A percentile compares a stretch with the other conserved stretches of the same genome.
Evolutionary conservation across 192 early-diverging fungal species (phyloP).

Genomic region (Backusella tarrabulga): DNA sequence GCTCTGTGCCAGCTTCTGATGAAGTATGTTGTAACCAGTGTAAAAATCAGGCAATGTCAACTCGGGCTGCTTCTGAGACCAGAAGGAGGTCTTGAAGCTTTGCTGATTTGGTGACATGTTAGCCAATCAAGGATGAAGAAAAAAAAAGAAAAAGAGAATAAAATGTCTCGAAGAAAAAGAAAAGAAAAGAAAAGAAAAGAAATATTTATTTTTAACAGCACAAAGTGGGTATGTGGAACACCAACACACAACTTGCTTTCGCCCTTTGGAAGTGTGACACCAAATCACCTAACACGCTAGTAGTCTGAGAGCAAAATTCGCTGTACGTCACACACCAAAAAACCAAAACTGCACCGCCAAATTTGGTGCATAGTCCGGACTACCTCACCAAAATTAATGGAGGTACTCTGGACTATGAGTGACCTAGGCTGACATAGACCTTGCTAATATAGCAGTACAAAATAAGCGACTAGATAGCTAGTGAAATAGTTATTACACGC

Average conservation of each 20-base stretch:
- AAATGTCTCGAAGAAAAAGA: background rate
- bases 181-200: background rate
- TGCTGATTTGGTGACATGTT: conserved; percentile 17
- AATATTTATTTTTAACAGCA: background rate
- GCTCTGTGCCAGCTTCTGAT: conserved; percentile 53
- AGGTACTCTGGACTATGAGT: no score
- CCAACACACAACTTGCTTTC: background rate
- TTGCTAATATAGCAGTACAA: no score
- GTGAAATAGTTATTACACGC: no score
- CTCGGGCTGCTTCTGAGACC: conserved; percentile 31
- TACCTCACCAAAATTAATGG: no score
- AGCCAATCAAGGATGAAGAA: background rate
- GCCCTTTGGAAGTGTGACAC: no score
- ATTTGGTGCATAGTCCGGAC: no score
- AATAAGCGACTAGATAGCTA: no score
- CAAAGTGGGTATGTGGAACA: background rate
- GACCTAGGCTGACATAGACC: no score
- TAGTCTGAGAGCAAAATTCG: no score
- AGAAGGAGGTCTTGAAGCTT: conserved; percentile 37
- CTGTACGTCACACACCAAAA: no score
- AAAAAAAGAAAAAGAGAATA: background rate
- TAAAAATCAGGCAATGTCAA: conserved; percentile 40
- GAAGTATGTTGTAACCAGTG: conserved; percentile 44
- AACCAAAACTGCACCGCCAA: no score
- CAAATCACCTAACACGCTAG: no score